These are phyloP conservation scores for Huntiella bhutanensis DNA, from an alignment of 2,329 filamentous ascomycete species.

Conservation along the genomic window DNA sequence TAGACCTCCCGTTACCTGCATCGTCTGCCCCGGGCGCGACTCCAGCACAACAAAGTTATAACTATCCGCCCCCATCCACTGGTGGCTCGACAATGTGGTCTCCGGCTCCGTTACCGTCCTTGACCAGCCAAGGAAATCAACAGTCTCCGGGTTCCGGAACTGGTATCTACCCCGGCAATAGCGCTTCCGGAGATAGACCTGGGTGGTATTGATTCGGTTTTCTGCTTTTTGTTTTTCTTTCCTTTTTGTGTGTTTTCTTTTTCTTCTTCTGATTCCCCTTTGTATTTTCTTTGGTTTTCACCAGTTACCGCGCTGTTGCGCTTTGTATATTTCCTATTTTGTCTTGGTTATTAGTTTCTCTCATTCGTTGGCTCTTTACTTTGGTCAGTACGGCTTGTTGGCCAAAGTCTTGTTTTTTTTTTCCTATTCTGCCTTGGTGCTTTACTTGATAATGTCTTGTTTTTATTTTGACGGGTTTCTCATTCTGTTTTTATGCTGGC, in stretches of 20 bases:
- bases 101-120: conserved; percentile 31
- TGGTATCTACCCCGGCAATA: conserved; percentile 45
- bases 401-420: neutral
- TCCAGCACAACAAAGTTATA: conserved; percentile 38
- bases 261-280: conserved; percentile 2
- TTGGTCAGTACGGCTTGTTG: neutral
- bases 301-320: neutral
- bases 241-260: neutral
- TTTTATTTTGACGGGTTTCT: neutral
- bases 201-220: conserved; percentile 24
- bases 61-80: conserved; percentile 36
- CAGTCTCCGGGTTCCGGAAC: conserved; percentile 26
- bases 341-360: conserved; percentile 3
- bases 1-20: conserved; percentile 33
- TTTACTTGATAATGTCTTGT: neutral
- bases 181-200: conserved; percentile 35
- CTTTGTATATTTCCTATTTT: neutral
- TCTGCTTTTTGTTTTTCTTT: conserved; percentile 7
- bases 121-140: conserved; percentile 39
- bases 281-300: conserved; percentile 2
- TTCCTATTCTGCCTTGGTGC: conserved; percentile 11
- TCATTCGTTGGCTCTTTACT: conserved; percentile 10
- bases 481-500: neutral
- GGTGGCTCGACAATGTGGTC: conserved; percentile 38
- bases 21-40: conserved; percentile 26